These are phyloP conservation scores for Hypocreales sp. DNA, from an alignment of 2,329 filamentous ascomycete genomes.

Conservation along the genomic window DNA sequence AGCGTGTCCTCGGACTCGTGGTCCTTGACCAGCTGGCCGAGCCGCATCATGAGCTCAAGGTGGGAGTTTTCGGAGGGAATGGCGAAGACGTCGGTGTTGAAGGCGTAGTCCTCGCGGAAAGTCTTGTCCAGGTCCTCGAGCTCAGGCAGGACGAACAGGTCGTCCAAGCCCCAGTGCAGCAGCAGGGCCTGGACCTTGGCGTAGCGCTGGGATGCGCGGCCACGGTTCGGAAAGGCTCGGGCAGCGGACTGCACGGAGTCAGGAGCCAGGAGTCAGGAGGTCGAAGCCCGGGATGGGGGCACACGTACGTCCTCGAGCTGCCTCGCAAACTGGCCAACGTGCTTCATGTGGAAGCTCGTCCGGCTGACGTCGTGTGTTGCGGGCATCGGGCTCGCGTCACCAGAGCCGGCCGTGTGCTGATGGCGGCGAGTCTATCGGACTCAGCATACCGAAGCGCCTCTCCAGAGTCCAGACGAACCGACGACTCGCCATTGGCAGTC, in stretches of 20 bases:
- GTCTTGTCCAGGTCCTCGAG: conserved; percentile 40
- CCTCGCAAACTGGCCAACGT: conserved; percentile 37
- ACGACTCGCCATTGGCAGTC: too few relatives aligned
- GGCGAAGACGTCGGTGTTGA: conserved; percentile 39
- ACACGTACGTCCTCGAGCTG: conserved; percentile 36
- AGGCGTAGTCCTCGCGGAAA: conserved; percentile 37
- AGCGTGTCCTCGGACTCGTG: conserved; percentile 39
- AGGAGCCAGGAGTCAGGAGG: background rate
- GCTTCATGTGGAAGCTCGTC: conserved; percentile 41
- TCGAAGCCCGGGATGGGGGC: background rate
- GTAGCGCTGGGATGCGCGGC: conserved; percentile 35
- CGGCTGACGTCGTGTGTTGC: conserved; percentile 42
- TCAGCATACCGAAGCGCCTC: too few relatives aligned
- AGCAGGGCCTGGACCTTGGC: conserved; percentile 37
- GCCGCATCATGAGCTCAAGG: conserved; percentile 39
- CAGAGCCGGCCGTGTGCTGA: conserved; percentile 4
- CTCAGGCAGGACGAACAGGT: conserved; percentile 42
- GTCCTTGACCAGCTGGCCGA: conserved; percentile 40
- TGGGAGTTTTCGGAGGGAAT: conserved; percentile 44
- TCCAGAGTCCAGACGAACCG: too few relatives aligned
- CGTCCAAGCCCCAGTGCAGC: conserved; percentile 42
- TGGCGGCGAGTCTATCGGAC: too few relatives aligned
- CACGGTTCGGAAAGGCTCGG: conserved; percentile 40
- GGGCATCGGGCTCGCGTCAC: conserved; percentile 15
- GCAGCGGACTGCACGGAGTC: conserved; percentile 27